These are phyloP conservation scores for Dentipellis fragilis DNA, from an alignment of 768 basidiomycete genomes.

Conservation along the genomic window DNA sequence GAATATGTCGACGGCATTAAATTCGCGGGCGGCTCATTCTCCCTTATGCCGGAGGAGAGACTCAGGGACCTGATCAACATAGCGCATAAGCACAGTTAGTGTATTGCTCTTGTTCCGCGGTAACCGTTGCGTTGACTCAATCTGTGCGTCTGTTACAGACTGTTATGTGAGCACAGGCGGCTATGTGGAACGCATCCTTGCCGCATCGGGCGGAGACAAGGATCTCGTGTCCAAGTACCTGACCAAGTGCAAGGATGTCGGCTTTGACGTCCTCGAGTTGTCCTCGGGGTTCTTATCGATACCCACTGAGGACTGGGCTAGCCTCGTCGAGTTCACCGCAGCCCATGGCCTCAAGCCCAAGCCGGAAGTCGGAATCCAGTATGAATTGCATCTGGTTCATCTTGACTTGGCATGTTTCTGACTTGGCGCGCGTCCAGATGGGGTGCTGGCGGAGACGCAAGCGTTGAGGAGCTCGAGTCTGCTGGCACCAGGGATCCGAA, in stretches of 20 bases:
- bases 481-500: slow-evolving; percentile 30
- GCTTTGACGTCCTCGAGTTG: slow-evolving; percentile 35
- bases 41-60: slow-evolving; percentile 30
- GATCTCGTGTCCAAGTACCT: slow-evolving; percentile 26
- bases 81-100: slow-evolving; percentile 28
- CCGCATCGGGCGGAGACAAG: slow-evolving; percentile 24
- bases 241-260: slow-evolving; percentile 26
- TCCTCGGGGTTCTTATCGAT: slow-evolving; percentile 38
- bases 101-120: neutral
- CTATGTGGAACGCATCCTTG: slow-evolving; percentile 28
- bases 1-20: slow-evolving; percentile 35
- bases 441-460: slow-evolving; percentile 35
- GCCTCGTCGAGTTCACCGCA: slow-evolving; percentile 28
- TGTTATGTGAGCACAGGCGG: slow-evolving; percentile 35
- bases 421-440: slow-evolving; percentile 14
- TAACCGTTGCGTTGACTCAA: neutral
- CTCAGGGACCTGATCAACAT: slow-evolving; percentile 29
- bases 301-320: slow-evolving; percentile 33
- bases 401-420: neutral
- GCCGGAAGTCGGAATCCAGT: slow-evolving; percentile 34
- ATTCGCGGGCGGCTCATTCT: slow-evolving; percentile 34
- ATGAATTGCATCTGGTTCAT: neutral
- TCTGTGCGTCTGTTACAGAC: slow-evolving; percentile 5
- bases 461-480: slow-evolving; percentile 27
- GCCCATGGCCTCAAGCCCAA: slow-evolving; percentile 32